phyloP scores from a whole-genome alignment of 2,329 filamentous ascomycete species.

The Diaporthe sp. region DNA sequence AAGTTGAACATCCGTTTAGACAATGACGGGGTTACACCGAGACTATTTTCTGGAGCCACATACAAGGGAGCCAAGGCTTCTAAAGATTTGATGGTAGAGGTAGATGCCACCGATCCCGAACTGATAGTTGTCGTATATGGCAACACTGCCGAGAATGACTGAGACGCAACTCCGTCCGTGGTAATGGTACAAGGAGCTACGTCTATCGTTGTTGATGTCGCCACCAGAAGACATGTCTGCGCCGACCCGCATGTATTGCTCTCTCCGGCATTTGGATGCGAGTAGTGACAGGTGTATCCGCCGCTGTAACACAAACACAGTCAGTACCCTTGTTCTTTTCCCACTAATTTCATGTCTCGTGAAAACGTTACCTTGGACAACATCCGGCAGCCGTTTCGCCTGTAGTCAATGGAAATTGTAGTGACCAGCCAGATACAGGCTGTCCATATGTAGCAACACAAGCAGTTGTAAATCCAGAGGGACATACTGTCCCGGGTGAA shows the following conservation, averaged over 20 bases:
- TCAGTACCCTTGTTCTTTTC: neutral
- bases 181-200: neutral
- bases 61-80: neutral
- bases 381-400: neutral
- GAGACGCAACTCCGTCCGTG: neutral
- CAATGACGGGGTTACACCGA: neutral
- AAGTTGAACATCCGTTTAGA: neutral
- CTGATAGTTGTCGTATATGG: neutral
- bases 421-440: neutral
- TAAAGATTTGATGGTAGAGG: neutral
- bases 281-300: neutral
- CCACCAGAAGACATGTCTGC: neutral
- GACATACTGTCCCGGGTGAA: neutral
- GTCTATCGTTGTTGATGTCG: neutral
- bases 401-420: neutral
- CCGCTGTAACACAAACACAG: neutral
- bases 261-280: neutral
- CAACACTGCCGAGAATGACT: neutral
- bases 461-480: slow-evolving; percentile 11
- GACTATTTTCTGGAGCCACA: neutral
- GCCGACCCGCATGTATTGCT: neutral
- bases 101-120: neutral
- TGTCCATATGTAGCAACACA: neutral
- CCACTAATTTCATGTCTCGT: neutral
- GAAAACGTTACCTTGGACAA: neutral